Percentiles rank a stretch among this genome's conserved stretches.
These are phyloP conservation scores for Ilex aquifolium DNA, from an alignment of 257 asterid species.

Conservation along the genomic window DNA sequence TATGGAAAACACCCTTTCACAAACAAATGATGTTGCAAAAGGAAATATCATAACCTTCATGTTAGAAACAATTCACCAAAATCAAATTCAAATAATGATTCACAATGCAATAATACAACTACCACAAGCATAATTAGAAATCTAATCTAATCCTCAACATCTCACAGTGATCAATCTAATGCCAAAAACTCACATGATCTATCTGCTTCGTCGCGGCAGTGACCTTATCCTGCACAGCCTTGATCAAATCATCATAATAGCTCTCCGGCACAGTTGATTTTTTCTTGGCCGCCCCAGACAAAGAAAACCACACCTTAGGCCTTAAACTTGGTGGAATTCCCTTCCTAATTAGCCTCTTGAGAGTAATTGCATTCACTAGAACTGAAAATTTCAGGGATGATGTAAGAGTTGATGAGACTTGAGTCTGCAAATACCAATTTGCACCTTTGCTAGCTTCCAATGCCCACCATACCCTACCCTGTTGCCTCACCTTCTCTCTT, in stretches of 20 bases:
- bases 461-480: conserved; percentile 93
- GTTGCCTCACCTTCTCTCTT: conserved; percentile 91
- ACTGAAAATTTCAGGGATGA: conserved; percentile 73
- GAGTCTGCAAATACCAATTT: conserved; percentile 78
- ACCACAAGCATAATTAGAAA: background rate
- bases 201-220: conserved; percentile 97
- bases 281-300: conserved; percentile 98
- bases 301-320: conserved; percentile 89
- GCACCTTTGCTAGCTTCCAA: conserved; percentile 83
- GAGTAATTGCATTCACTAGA: conserved; percentile 76
- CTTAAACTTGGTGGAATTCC: conserved; percentile 92
- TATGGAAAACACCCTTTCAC: no score
- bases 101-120: background rate
- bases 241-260: conserved; percentile 70
- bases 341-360: conserved; percentile 80
- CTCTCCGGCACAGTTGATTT: conserved; percentile 93
- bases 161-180: background rate
- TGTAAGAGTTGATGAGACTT: conserved; percentile 48
- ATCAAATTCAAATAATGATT: no score
- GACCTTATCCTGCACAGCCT: conserved; percentile 71
- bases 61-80: no score
- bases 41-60: no score
- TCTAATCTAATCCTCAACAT: no score
- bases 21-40: no score
- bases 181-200: conserved; percentile 64